Conservation (phyloP, 2,329 filamentous ascomycete genomes). For the Aspergillus ochraceus region DNA sequence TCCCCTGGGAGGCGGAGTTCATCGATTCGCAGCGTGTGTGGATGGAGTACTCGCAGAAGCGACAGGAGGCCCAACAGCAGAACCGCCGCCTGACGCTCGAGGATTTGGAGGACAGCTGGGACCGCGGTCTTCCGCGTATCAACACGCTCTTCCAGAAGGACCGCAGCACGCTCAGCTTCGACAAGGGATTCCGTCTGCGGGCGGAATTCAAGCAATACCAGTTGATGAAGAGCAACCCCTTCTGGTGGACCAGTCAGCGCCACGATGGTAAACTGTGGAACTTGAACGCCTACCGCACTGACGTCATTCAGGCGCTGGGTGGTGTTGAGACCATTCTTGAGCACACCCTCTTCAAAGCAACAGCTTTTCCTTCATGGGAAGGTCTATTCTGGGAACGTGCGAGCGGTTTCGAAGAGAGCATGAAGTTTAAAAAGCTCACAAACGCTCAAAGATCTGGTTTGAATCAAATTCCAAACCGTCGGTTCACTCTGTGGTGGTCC, state of each 20-base stretch:
- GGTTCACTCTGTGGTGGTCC: slow-evolving; percentile 98
- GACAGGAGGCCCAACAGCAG: slow-evolving; percentile 93
- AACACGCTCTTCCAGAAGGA: slow-evolving; percentile 99
- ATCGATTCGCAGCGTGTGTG: slow-evolving; percentile 98
- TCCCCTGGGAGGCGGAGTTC: slow-evolving; percentile 98
- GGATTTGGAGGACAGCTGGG: slow-evolving; percentile 97
- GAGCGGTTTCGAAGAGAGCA: slow-evolving; percentile 57
- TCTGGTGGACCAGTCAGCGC: slow-evolving; percentile 98
- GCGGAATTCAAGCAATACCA: slow-evolving; percentile 99
- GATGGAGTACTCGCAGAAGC: slow-evolving; percentile 99
- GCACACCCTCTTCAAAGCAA: slow-evolving; percentile 95
- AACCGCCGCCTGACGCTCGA: slow-evolving; percentile 92
- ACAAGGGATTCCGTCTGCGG: slow-evolving; percentile 94
- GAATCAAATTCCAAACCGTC: slow-evolving; percentile 97
- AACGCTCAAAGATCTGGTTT: slow-evolving; percentile 96
- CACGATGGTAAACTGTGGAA: slow-evolving; percentile 99
- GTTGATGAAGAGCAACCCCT: slow-evolving; percentile 98
- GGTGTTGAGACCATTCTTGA: slow-evolving; percentile 98
- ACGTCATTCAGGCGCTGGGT: slow-evolving; percentile 93
- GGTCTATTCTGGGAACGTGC: slow-evolving; percentile 87
- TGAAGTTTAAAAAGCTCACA: slow-evolving; percentile 99
- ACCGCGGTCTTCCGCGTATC: slow-evolving; percentile 93
- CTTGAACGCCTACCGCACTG: slow-evolving; percentile 89
- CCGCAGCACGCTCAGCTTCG: slow-evolving; percentile 91
- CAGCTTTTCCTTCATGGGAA: slow-evolving; percentile 95